phyloP scores from a whole-genome alignment of 768 basidiomycete genomes.

The Tricholoma terreum region DNA sequence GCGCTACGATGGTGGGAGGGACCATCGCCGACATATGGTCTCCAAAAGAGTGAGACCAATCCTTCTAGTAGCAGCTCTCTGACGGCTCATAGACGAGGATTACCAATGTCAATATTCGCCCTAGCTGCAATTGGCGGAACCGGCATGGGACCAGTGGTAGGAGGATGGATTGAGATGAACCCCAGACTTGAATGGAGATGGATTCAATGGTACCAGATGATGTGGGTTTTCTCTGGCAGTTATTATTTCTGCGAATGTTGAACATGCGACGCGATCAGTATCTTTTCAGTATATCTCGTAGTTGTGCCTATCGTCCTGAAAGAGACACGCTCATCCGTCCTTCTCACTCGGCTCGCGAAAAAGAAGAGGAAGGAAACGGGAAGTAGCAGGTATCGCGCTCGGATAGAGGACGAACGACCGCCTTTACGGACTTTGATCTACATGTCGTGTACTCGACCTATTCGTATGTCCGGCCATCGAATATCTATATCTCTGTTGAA shows the following conservation, averaged over 20 bases:
- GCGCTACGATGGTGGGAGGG: slow-evolving; percentile 71
- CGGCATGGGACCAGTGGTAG: slow-evolving; percentile 60
- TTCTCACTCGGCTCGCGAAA: slow-evolving; percentile 64
- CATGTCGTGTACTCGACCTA: slow-evolving; percentile 66
- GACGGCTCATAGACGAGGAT: slow-evolving; percentile 60
- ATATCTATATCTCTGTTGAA: too few species aligned
- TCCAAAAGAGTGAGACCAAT: slow-evolving; percentile 63
- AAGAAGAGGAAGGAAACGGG: slow-evolving; percentile 64
- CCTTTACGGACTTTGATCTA: slow-evolving; percentile 57
- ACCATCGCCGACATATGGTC: slow-evolving; percentile 70
- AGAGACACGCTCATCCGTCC: slow-evolving; percentile 72
- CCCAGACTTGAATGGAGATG: slow-evolving; percentile 66
- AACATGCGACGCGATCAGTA: too few species aligned
- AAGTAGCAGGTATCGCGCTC: slow-evolving; percentile 57
- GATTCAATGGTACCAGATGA: slow-evolving; percentile 81
- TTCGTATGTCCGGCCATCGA: slow-evolving; percentile 64
- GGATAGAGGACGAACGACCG: slow-evolving; percentile 60
- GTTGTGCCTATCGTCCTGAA: slow-evolving; percentile 53
- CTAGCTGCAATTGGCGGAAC: slow-evolving; percentile 57
- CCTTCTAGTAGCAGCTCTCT: too few species aligned
- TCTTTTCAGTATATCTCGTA: slow-evolving; percentile 49
- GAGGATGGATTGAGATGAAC: slow-evolving; percentile 67
- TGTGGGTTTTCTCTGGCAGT: too few species aligned
- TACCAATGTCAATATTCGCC: slow-evolving; percentile 77
- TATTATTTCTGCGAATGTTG: too few species aligned